Conservation (phyloP, 805 yeast species). For the Candida nanaspora region DNA sequence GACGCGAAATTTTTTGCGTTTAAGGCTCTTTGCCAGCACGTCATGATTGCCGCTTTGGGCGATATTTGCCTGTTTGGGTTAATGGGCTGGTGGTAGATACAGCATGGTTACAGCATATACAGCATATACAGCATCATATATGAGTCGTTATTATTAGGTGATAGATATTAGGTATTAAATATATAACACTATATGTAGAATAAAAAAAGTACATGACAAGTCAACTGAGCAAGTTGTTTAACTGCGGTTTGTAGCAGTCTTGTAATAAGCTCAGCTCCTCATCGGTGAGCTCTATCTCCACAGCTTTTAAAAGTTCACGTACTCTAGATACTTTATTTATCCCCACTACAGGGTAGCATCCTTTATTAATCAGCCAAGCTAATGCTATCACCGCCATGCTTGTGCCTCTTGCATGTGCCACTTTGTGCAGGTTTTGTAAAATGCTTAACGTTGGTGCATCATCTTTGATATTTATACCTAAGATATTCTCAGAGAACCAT, state of each 20-base stretch:
- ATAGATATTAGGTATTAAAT: no score
- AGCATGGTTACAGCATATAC: no score
- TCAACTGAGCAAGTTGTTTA: background rate
- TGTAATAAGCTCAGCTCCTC: constrained; percentile 31
- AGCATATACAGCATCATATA: no score
- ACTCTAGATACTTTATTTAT: constrained; percentile 39
- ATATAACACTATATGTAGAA: background rate
- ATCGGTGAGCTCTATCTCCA: constrained; percentile 31
- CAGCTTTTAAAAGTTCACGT: constrained; percentile 42
- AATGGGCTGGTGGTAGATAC: no score
- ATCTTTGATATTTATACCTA: constrained; percentile 11
- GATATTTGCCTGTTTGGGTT: no score
- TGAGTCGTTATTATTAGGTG: no score
- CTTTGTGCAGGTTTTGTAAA: constrained; percentile 41
- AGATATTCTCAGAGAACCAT: background rate
- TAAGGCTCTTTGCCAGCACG: no score
- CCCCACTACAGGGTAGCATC: constrained; percentile 50
- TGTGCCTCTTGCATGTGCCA: constrained; percentile 38
- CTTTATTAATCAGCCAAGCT: constrained; percentile 49
- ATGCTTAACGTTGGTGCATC: constrained; percentile 24
- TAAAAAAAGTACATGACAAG: background rate
- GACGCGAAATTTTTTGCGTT: no score
- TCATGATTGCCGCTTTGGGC: no score
- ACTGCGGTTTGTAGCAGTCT: constrained; percentile 26
- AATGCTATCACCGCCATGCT: constrained; percentile 48